A percentile compares a stretch with the other conserved stretches of the same genome.
Conservation (phyloP, 2,329 filamentous ascomycete species). For the Aquanectria penicillioides region DNA sequence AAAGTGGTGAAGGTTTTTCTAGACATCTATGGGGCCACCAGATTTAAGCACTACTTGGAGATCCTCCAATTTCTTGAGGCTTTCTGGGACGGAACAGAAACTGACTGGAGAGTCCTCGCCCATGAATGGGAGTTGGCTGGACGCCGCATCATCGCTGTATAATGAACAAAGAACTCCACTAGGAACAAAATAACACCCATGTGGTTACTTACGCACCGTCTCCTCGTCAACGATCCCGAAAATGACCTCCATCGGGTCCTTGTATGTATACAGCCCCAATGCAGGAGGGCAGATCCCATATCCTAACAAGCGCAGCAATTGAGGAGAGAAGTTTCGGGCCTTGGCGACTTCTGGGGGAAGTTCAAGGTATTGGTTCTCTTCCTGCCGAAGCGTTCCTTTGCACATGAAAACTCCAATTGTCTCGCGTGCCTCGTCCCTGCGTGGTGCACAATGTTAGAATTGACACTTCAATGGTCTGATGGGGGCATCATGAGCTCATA, state of each 20-base stretch:
- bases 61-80: not conserved
- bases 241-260: constrained; percentile 49
- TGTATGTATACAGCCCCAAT: constrained; percentile 48
- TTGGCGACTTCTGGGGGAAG: constrained; percentile 42
- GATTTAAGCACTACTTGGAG: not conserved
- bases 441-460: not conserved
- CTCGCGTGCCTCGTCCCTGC: constrained; percentile 41
- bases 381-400: constrained; percentile 46
- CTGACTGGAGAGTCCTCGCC: not conserved
- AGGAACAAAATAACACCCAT: no score
- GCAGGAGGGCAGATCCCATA: constrained; percentile 48
- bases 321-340: constrained; percentile 45
- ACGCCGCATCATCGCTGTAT: not conserved
- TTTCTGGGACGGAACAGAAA: not conserved
- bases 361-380: constrained; percentile 48
- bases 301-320: constrained; percentile 45
- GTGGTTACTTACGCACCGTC: constrained; percentile 34
- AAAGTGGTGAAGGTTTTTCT: not conserved
- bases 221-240: constrained; percentile 50
- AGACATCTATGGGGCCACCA: not conserved
- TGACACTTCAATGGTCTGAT: not conserved
- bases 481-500: not conserved
- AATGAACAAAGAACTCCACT: not conserved
- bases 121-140: not conserved
- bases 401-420: constrained; percentile 49